phyloP scores from a whole-genome alignment of 2,329 filamentous ascomycete genomes.

The Iodosphaeria phyllophila region DNA sequence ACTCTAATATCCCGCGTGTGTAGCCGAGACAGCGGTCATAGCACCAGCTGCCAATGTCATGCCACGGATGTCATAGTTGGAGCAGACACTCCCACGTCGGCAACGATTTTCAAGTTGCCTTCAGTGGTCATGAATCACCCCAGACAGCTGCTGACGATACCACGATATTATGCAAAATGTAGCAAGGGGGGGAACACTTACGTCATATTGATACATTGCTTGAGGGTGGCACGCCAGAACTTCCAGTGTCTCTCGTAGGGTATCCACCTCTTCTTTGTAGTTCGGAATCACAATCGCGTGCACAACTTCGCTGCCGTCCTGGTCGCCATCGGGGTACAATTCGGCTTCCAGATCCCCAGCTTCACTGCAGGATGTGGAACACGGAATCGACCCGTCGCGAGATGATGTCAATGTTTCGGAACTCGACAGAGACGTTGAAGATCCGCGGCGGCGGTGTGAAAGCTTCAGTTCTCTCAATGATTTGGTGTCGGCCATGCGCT shows the following conservation, averaged over 20 bases:
- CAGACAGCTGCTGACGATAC: too few species aligned
- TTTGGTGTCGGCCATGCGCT: slow-evolving; percentile 23
- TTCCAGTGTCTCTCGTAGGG: slow-evolving; percentile 46
- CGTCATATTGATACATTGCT: slow-evolving; percentile 47
- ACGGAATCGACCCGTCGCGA: slow-evolving; percentile 16
- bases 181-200: slow-evolving; percentile 21
- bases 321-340: slow-evolving; percentile 23
- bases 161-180: too few species aligned
- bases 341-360: slow-evolving; percentile 30
- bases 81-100: too few species aligned
- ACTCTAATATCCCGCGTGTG: too few species aligned
- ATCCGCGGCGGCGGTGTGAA: slow-evolving; percentile 27
- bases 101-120: too few species aligned
- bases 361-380: slow-evolving; percentile 29
- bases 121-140: too few species aligned
- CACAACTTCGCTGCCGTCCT: slow-evolving; percentile 27
- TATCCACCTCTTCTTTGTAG: slow-evolving; percentile 56
- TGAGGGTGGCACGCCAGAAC: slow-evolving; percentile 49
- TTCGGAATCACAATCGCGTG: slow-evolving; percentile 55
- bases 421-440: slow-evolving; percentile 35
- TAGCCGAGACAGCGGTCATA: too few species aligned
- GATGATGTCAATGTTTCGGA: slow-evolving; percentile 32
- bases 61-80: too few species aligned
- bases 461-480: slow-evolving; percentile 28
- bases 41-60: too few species aligned